These are phyloP conservation scores for Leccinum griseonigrum DNA, from an alignment of 1,284 basidiomycete species.

Conservation along the genomic window DNA sequence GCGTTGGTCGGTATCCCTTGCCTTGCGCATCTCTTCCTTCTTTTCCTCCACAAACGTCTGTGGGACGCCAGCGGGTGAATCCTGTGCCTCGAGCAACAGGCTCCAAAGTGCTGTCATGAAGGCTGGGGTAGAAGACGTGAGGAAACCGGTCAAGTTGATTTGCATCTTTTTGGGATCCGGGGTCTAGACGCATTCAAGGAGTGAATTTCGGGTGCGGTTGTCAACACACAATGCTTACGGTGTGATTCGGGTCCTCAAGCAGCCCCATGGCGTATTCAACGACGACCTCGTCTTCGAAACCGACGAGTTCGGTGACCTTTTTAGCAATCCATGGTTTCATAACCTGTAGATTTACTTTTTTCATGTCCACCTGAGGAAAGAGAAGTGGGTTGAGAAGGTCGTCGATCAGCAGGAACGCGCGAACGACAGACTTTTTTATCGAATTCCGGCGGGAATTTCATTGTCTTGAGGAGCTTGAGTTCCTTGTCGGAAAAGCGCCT, in stretches of 20 bases:
- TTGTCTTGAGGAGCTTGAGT: conserved; percentile 78
- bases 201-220: background rate
- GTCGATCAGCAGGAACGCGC: background rate
- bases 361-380: conserved; percentile 73
- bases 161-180: conserved; percentile 96
- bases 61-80: conserved; percentile 87
- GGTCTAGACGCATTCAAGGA: conserved; percentile 44
- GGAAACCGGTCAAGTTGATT: conserved; percentile 90
- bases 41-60: conserved; percentile 94
- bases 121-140: conserved; percentile 73
- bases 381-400: background rate
- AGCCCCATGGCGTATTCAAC: conserved; percentile 95
- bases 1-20: conserved; percentile 67
- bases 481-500: conserved; percentile 96
- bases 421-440: conserved; percentile 69
- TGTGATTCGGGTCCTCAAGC: conserved; percentile 80
- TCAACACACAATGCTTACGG: conserved; percentile 49
- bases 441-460: conserved; percentile 90
- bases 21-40: conserved; percentile 86
- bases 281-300: conserved; percentile 96
- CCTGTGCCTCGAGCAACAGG: conserved; percentile 87
- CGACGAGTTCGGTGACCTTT: conserved; percentile 85
- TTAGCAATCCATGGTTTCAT: conserved; percentile 94
- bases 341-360: conserved; percentile 88
- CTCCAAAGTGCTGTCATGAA: conserved; percentile 93